Evolutionary conservation across 495 filamentous ascomycete species (phyloP).

Genomic region (Aspergillus olivimuriae): DNA sequence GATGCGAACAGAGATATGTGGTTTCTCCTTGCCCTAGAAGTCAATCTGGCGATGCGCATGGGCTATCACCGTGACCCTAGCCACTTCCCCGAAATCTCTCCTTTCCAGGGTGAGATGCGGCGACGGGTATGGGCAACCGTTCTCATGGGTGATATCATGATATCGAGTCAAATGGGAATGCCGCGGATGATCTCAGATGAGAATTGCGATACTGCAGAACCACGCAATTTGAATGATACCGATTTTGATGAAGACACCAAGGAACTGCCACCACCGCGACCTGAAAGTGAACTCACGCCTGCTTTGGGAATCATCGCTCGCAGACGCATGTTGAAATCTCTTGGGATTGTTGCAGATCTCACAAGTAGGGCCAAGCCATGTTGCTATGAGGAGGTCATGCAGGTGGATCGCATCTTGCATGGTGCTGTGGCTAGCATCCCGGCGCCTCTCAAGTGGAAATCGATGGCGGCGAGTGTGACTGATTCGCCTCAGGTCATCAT

Average conservation of each 20-base stretch:
- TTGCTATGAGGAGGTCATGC: conserved; percentile 30
- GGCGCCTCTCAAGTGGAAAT: conserved; percentile 18
- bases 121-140: conserved; percentile 21
- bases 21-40: conserved; percentile 17
- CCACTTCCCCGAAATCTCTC: conserved; percentile 17
- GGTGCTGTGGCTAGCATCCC: conserved; percentile 25
- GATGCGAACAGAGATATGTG: conserved; percentile 17
- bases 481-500: conserved; percentile 35
- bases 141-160: conserved; percentile 19
- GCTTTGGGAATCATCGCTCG: conserved; percentile 26
- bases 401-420: conserved; percentile 26
- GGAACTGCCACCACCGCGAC: conserved; percentile 23
- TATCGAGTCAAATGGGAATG: conserved; percentile 26
- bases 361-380: conserved; percentile 17
- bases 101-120: conserved; percentile 26
- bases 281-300: conserved; percentile 25
- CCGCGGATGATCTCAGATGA: conserved; percentile 23
- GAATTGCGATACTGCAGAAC: conserved; percentile 26
- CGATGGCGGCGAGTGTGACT: conserved; percentile 28
- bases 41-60: conserved; percentile 24
- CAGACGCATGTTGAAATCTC: conserved; percentile 22
- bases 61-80: conserved; percentile 27
- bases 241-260: conserved; percentile 25
- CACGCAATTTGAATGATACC: conserved; percentile 25
- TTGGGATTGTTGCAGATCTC: conserved; percentile 27